Evolutionary conservation across 768 basidiomycete species (phyloP), one percentile per base, ranked within the genome.

Genomic region (Phanerochaete sordida): DNA sequence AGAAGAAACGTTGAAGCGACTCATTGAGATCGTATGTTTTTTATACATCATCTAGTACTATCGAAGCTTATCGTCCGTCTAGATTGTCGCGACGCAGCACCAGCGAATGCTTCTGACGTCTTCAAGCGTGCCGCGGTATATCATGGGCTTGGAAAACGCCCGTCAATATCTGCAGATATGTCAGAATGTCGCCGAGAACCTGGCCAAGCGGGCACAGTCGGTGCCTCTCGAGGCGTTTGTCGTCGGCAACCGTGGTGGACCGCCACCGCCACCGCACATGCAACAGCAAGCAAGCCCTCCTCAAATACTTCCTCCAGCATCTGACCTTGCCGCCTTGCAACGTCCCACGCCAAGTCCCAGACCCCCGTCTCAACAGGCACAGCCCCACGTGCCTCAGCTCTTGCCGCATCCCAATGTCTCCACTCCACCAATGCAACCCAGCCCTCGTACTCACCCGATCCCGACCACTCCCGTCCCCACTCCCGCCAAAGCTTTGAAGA

Each of bases 151-250:
- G 3, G 37, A 61, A 1, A 50, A 53, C 4, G 48, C 69, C 8
- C 57, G 62, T 39, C 68, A 43, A 31, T 83, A 87, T 79, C 63
- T 74, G 3, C 21, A 43, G 9, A 81, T 85, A 59, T 65, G 81
- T 30, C 50, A 51, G 30, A 51, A 28, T 23, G n/a, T 51, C 16
- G 19, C 31, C 26, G 72, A 71, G 52, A 73, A 73, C 37, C 74
- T 50, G 37, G 24, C 19, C 1, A 46, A 56, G 57, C 31, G 21
- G 8, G 50, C 27, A 1, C 33, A 37, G 23, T 48, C 23, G 47
- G 19, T 43, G 39, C 19, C 39, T 19, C 39, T 33, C 31, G 30
- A 31, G 7, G 26, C 48, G 21, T 46, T 24, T 19, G n/a, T n/a
- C n/a, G n/a, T n/a, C n/a, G n/a, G n/a, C n/a, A n/a, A n/a, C n/a